Conservation (phyloP, 2,329 filamentous ascomycete species). For the Paecilomyces sp. region DNA sequence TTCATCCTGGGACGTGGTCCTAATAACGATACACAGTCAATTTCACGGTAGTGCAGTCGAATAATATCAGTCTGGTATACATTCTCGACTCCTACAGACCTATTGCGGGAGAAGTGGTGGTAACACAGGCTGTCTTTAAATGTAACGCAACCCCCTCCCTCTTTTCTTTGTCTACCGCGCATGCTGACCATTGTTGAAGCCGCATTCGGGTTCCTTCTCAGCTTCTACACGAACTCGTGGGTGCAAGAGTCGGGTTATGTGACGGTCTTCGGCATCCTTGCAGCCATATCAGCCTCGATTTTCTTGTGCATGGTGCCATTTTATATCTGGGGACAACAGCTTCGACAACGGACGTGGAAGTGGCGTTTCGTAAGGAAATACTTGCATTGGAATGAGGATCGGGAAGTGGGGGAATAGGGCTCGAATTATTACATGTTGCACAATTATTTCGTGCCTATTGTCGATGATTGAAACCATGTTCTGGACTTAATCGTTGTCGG, state of each 20-base stretch:
- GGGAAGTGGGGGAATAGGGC: background rate
- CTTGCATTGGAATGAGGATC: background rate
- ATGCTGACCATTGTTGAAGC: background rate
- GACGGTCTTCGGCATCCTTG: background rate
- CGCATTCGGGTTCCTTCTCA: background rate
- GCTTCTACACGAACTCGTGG: background rate
- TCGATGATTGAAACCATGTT: background rate
- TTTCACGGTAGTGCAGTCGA: background rate
- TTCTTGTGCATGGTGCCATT: background rate
- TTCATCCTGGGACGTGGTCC: background rate
- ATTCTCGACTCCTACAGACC: background rate
- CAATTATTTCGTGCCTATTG: background rate
- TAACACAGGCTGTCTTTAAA: background rate
- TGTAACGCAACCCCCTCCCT: background rate
- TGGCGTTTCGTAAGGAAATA: background rate
- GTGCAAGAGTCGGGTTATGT: background rate
- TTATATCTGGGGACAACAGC: background rate
- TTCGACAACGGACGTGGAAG: background rate
- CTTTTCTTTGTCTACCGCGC: background rate
- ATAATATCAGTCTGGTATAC: background rate
- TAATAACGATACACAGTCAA: background rate
- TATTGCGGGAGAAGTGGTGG: background rate
- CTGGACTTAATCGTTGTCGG: background rate
- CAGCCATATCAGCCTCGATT: background rate
- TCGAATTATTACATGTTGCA: background rate